These are phyloP conservation scores for Podosphaera aphanis DNA, from an alignment of 2,329 filamentous ascomycete species.

Conservation along the genomic window DNA sequence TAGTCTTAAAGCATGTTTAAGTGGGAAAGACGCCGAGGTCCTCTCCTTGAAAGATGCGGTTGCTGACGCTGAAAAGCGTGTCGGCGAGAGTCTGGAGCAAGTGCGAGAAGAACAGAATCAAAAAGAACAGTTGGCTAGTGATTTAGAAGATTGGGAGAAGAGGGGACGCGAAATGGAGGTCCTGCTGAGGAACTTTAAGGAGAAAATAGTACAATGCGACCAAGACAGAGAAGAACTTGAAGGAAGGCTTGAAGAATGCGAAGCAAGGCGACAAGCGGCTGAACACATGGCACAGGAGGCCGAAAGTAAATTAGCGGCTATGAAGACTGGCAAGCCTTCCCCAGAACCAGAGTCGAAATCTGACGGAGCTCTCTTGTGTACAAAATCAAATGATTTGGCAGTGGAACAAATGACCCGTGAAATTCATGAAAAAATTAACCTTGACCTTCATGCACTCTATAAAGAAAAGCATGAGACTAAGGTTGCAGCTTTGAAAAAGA, in stretches of 20 bases:
- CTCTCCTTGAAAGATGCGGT: constrained; percentile 69
- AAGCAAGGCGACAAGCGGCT: constrained; percentile 48
- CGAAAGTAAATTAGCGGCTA: constrained; percentile 50
- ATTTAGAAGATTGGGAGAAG: constrained; percentile 65
- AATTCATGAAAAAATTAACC: constrained; percentile 42
- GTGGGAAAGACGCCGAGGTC: constrained; percentile 81
- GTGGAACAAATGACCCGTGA: constrained; percentile 28
- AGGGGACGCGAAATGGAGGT: constrained; percentile 68
- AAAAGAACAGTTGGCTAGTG: constrained; percentile 48
- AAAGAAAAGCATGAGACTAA: constrained; percentile 96
- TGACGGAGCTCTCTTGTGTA: constrained; percentile 11
- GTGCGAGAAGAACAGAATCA: constrained; percentile 52
- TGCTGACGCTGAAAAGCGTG: constrained; percentile 72
- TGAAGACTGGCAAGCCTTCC: constrained; percentile 36
- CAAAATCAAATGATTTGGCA: constrained; percentile 53
- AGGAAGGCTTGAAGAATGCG: constrained; percentile 51
- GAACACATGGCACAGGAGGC: constrained; percentile 57
- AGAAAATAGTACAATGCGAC: constrained; percentile 57
- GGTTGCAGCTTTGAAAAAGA: constrained; percentile 68
- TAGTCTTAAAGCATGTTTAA: constrained; percentile 74
- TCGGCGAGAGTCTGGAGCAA: constrained; percentile 65
- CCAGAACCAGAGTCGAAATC: constrained; percentile 17
- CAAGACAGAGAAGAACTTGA: constrained; percentile 62
- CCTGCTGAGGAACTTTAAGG: constrained; percentile 55
- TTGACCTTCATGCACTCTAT: constrained; percentile 79